phyloP scores from a whole-genome alignment of 345 rosid genomes.

The Citrus australasica region DNA sequence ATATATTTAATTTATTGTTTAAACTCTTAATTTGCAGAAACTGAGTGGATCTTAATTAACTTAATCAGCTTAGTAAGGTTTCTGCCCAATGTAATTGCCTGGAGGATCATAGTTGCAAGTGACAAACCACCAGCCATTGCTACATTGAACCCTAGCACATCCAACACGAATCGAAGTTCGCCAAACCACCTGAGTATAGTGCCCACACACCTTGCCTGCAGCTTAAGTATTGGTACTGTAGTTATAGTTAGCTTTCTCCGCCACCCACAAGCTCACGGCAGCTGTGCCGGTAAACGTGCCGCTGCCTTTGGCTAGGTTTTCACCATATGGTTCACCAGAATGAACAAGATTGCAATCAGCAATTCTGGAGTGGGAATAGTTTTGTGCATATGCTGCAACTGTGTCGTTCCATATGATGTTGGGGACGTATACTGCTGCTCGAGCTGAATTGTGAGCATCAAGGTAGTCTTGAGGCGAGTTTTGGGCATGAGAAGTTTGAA shows the following conservation, averaged over 20 bases:
- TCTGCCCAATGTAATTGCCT: slow-evolving; percentile 9
- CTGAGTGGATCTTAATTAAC: not conserved
- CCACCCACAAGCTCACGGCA: not conserved
- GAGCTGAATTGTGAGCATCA: slow-evolving; percentile 25
- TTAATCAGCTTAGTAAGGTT: slow-evolving; percentile 10
- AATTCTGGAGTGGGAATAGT: slow-evolving; percentile 18
- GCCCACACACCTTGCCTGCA: slow-evolving; percentile 9
- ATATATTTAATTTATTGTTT: not conserved
- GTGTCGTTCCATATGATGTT: slow-evolving; percentile 36
- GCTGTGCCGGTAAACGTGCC: slow-evolving; percentile 20
- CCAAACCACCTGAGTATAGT: slow-evolving; percentile 35
- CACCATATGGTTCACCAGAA: slow-evolving; percentile 34
- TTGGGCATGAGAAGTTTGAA: slow-evolving; percentile 8
- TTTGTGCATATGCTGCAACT: slow-evolving; percentile 4
- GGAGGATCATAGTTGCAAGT: slow-evolving; percentile 18
- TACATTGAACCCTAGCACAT: slow-evolving; percentile 20
- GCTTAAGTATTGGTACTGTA: slow-evolving; percentile 5
- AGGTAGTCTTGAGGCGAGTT: slow-evolving; percentile 25
- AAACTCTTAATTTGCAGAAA: not conserved
- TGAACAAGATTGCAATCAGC: slow-evolving; percentile 34
- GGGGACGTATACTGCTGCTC: slow-evolving; percentile 18
- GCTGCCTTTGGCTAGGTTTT: slow-evolving; percentile 33
- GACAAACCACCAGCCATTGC: slow-evolving; percentile 16
- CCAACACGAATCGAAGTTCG: not conserved
- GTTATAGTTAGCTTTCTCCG: slow-evolving; percentile 16